These are phyloP conservation scores for Eimeria acervulina DNA, from an alignment of 169 alveolate genomes.

Conservation along the genomic window DNA sequence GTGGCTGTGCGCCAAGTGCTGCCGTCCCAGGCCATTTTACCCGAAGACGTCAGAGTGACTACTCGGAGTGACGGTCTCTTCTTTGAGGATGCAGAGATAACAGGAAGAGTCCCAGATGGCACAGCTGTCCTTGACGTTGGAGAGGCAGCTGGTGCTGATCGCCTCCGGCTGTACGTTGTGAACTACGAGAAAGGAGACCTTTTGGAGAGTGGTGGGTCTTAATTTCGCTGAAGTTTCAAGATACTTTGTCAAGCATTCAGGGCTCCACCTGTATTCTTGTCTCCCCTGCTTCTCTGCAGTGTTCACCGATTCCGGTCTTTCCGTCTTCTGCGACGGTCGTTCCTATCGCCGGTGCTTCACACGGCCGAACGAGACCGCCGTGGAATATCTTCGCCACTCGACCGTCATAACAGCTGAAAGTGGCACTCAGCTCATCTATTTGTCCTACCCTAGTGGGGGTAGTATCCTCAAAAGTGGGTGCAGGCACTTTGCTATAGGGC, in stretches of 20 bases:
- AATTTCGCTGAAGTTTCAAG: neutral
- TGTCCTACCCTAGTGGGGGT: constrained; percentile 60
- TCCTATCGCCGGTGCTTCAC: constrained; percentile 60
- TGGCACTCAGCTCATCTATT: constrained; percentile 21
- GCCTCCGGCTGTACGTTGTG: constrained; percentile 37
- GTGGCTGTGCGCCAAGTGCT: constrained; percentile 68
- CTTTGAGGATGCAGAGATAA: constrained; percentile 35
- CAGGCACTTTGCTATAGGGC: neutral
- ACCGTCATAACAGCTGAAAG: neutral
- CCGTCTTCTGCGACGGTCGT: constrained; percentile 57
- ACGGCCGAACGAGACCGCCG: neutral
- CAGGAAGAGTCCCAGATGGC: constrained; percentile 52
- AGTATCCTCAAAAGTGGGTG: constrained; percentile 32
- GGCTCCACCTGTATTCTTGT: neutral
- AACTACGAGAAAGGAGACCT: constrained; percentile 12
- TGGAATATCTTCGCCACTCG: neutral
- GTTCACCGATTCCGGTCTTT: constrained; percentile 13
- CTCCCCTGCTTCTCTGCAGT: constrained; percentile 10
- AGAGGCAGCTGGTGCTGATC: neutral
- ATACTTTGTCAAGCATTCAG: neutral
- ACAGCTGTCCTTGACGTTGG: constrained; percentile 41
- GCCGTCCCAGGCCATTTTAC: neutral
- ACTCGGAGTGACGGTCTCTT: neutral
- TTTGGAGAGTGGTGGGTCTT: constrained; percentile 55
- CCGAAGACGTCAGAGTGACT: constrained; percentile 37